Base-by-base conservation (phyloP, 2,329 filamentous ascomycete genomes). In the Colletotrichum sp. region DNA sequence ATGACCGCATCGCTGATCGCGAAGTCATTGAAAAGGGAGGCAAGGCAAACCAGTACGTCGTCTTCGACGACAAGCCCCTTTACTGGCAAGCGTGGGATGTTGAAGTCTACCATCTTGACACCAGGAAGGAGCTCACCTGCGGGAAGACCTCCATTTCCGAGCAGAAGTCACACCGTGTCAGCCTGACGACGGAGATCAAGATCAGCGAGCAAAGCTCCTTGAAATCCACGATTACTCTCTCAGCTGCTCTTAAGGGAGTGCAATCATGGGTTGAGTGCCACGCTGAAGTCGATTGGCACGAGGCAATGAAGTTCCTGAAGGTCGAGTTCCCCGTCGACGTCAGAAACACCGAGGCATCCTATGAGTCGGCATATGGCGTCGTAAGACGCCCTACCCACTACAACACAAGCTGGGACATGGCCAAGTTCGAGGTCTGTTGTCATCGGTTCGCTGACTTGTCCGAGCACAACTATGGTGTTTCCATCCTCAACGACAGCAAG, bases 1-100 rank as follows among this genome's bases (percentile, higher is more conserved):
- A 94, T 81, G 97, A 98, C 83, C 88, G 93, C 55, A 84, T 88
- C 60, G 92, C 91, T 12, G 88, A 94, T 30, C 93, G 96, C 67
- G 96, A 99, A 83, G 86, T 98, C 25, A 91, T 99, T 65, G 90
- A 95, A 5, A 86, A 90, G 79, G 92, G 91, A 48, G 90, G 91
- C 28, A 96, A 96, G 83, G 96, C 94, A 28, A 98, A 98, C 79
- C 96, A 98, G 82, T 92, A 97, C 66, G 96, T 98, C 78, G 92
- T 98, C 28, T 98, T 97, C 81, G 97, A 99, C 81, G 97, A 99
- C 86, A 98, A 98, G 86, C 96, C 96, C 27, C 90, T 98, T 28
- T 98, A 97, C 87, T 98, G 96, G 96, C 95, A 98, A 85, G 96
- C 96, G 4, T 98, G 96, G 96, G 96, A 99, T 83, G 96, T 98